These are phyloP conservation scores for Nakataea oryzae DNA, from an alignment of 2,329 filamentous ascomycete genomes.

Conservation along the genomic window DNA sequence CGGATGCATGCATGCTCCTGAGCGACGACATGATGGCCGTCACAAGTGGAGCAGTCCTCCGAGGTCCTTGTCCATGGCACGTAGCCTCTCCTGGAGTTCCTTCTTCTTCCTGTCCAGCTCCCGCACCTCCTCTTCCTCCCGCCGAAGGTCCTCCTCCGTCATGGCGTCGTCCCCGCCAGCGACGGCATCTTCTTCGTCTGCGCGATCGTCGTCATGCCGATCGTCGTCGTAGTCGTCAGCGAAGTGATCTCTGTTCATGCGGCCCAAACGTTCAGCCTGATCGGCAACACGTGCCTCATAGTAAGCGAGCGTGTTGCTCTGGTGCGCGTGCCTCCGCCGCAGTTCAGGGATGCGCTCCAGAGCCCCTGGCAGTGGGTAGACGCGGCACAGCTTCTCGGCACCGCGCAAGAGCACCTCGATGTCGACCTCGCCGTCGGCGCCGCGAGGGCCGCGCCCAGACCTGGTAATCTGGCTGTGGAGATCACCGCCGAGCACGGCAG, in stretches of 20 bases:
- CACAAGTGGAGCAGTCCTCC: slow-evolving; percentile 43
- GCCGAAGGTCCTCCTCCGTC: slow-evolving; percentile 58
- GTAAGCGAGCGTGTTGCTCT: slow-evolving; percentile 63
- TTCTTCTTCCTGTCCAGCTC: slow-evolving; percentile 46
- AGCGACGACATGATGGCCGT: slow-evolving; percentile 6
- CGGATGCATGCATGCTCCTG: not conserved
- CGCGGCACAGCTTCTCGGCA: slow-evolving; percentile 80
- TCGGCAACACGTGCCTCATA: slow-evolving; percentile 73
- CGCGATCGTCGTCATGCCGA: slow-evolving; percentile 29
- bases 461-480: slow-evolving; percentile 70
- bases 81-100: slow-evolving; percentile 41
- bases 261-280: slow-evolving; percentile 63
- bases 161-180: slow-evolving; percentile 32
- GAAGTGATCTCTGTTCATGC: slow-evolving; percentile 57
- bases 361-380: slow-evolving; percentile 77
- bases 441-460: slow-evolving; percentile 39
- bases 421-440: slow-evolving; percentile 60
- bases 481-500: slow-evolving; percentile 78
- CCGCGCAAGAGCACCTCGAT: slow-evolving; percentile 76
- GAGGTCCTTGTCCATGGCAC: slow-evolving; percentile 44
- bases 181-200: slow-evolving; percentile 15
- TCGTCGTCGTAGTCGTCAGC: slow-evolving; percentile 42
- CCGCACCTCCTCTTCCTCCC: slow-evolving; percentile 57
- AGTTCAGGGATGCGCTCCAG: slow-evolving; percentile 64
- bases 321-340: slow-evolving; percentile 59